These are phyloP conservation scores for Cyclotella cryptica DNA, from an alignment of 108 stramenopile genomes.

Conservation along the genomic window DNA sequence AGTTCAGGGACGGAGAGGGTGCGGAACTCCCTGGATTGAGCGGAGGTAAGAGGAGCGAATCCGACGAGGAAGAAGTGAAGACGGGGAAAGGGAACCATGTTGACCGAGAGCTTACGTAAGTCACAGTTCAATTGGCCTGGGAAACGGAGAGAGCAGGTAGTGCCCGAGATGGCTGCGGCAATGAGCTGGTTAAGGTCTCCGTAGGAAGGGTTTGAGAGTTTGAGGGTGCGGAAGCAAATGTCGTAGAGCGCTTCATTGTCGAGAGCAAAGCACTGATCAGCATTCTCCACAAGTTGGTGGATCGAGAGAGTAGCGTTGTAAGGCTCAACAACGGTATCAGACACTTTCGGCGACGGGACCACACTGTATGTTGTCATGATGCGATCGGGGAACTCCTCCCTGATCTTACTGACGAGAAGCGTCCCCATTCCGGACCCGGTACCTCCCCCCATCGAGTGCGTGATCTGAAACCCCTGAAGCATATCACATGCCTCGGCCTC, in stretches of 20 bases:
- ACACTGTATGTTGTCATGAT: conserved; percentile 90
- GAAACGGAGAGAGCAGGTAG: conserved; percentile 86
- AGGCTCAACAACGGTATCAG: conserved; percentile 87
- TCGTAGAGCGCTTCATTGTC: conserved; percentile 93
- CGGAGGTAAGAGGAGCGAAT: conserved; percentile 72
- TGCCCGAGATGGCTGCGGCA: conserved; percentile 77
- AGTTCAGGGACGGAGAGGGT: conserved; percentile 78
- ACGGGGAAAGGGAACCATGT: conserved; percentile 87
- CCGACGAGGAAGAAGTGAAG: conserved; percentile 89
- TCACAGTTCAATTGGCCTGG: conserved; percentile 87
- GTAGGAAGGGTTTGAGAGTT: conserved; percentile 80
- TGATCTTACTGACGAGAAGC: conserved; percentile 84
- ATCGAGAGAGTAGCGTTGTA: conserved; percentile 90
- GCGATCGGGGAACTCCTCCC: conserved; percentile 92
- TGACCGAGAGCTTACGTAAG: conserved; percentile 81
- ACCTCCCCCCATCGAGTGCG: conserved; percentile 91
- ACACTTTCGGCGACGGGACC: conserved; percentile 87
- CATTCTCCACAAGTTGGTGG: conserved; percentile 92
- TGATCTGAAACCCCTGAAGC: conserved; percentile 90
- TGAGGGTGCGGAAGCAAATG: conserved; percentile 87
- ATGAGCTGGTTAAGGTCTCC: conserved; percentile 85
- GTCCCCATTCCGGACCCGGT: conserved; percentile 90
- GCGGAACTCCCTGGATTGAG: conserved; percentile 71
- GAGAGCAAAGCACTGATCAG: conserved; percentile 89
- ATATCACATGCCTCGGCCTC: conserved; percentile 89